Evolutionary conservation across 352 stramenopile genomes (phyloP).

Genomic region (Phytopythium mirpurense): DNA sequence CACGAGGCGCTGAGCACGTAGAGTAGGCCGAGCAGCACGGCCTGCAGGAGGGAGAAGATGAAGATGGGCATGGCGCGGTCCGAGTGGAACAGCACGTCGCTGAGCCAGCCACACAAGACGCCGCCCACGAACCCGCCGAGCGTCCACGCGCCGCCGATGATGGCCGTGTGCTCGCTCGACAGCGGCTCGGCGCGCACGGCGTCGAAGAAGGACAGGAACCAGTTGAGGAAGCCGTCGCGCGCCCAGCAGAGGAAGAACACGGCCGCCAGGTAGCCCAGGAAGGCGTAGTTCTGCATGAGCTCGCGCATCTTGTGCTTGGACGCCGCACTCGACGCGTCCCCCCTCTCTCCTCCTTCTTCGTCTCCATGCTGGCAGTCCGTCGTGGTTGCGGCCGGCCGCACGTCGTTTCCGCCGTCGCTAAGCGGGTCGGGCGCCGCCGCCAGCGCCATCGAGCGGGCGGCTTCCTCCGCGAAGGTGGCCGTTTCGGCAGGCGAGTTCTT

Average conservation of each 20-base stretch:
- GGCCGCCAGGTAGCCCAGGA: constrained; percentile 56
- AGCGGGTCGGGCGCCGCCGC: constrained; percentile 6
- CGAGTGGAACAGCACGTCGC: constrained; percentile 60
- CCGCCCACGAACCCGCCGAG: constrained; percentile 68
- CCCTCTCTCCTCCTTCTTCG: neutral
- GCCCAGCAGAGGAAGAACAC: constrained; percentile 74
- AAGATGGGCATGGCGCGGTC: constrained; percentile 65
- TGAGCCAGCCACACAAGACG: constrained; percentile 68
- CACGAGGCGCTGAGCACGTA: constrained; percentile 54
- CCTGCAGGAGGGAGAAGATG: constrained; percentile 65
- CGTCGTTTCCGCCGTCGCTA: neutral
- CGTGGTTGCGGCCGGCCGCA: neutral
- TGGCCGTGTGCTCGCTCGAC: constrained; percentile 39
- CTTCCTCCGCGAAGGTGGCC: constrained; percentile 22
- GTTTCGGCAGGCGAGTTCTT: constrained; percentile 54
- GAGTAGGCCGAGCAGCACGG: constrained; percentile 40
- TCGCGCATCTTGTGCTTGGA: constrained; percentile 45
- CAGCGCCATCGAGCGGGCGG: neutral
- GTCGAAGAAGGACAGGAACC: constrained; percentile 77
- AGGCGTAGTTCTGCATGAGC: constrained; percentile 52
- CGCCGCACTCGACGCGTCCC: constrained; percentile 13
- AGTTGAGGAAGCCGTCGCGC: constrained; percentile 69
- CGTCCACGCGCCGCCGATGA: constrained; percentile 73
- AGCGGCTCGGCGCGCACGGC: constrained; percentile 41
- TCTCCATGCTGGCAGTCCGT: constrained; percentile 1